Base-by-base conservation (phyloP, 1,284 basidiomycete genomes). In the Cronartium ribicola region DNA sequence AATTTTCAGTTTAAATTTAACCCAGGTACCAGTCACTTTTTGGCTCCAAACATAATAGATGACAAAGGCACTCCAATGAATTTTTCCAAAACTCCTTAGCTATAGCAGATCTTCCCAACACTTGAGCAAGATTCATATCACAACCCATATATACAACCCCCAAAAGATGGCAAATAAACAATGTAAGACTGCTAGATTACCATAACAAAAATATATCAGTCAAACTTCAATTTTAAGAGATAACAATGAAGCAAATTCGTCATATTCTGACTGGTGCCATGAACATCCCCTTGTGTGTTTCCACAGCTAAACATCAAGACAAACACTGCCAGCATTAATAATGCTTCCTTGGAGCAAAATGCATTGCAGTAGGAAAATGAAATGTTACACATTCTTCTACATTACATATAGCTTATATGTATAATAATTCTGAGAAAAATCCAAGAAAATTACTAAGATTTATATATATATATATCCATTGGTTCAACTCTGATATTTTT, bases 31-130 rank as follows among this genome's bases (percentile, higher is more conserved):
- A n/a, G n/a, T n/a, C n/a, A n/a, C n/a, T n/a, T n/a, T n/a, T n/a
- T n/a, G n/a, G n/a, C n/a, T n/a, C n/a, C n/a, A n/a, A n/a, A n/a
- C n/a, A n/a, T n/a, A n/a, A n/a, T n/a, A n/a, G n/a, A n/a, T n/a
- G 13, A 5, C 5, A 60, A 5, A 39, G 17, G 59, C 17, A 61
- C 22, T 61, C 59, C 82, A 79, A 76, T 83, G 83, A 65, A 83
- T 85, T 88, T 88, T 89, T 74, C 89, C 88, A 22, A 90, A 90
- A 14, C n/a, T 76, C 72, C 6, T 86, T 85, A 1, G 85, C 83
- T 51, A 90, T 84, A 14, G 87, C 87, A 3, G 89, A 88, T 0
- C 90, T 90, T 0, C 89, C 90, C 79, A 90, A 90, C 0, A 89
- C 83, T 76, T 89, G 85, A 13, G 90, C 89, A 1, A 88, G 87